Evolutionary conservation across 805 yeast species (phyloP), one percentile per base, ranked within the genome.

Genomic region (Barnettozyma siamensis): DNA sequence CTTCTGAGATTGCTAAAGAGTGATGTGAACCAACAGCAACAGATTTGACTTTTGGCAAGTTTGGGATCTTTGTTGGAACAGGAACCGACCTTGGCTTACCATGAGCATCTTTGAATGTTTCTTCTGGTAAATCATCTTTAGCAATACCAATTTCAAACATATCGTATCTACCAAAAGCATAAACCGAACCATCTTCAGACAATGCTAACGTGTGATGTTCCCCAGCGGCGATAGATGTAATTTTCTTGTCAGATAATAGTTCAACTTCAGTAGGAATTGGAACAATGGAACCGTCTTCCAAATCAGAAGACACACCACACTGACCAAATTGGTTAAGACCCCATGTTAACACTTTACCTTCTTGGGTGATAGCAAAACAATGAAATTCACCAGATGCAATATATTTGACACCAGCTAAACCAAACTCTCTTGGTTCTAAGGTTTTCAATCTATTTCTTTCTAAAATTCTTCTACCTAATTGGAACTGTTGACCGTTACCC

Each of bases 271-370:
- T 84, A 20, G 99, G 98, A 38, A 70, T 76, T 9, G 80, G 67
- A 34, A 93, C 78, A 42, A 86, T 72, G 2, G 93, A 84, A 18
- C 95, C 96, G 62, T 88, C 96, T 55, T 83, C 93, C 41, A 85
- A 75, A 38, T 77, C 78, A 28, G 82, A 80, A 13, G 85, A 70
- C 19, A 81, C 70, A 43, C 96, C 98, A 69, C 97, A 88, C 66
- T 93, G 99, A 18, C 98, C 98, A 58, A 78, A 93, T 64, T 93
- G 97, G 60, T 93, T 93, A 55, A 93, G 72, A 7, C 99, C 99
- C 99, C 99, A 93, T 9, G 93, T 73, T 48, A 74, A 73, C 1
- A 93, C 88, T 28, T 72, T 72, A 32, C 83, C 87, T 29, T 78
- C 75, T 12, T 70, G 67, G 45, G 84, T 83, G 47, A 93, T 75